Evolutionary conservation across 352 stramenopile genomes (phyloP), one percentile per base, ranked within the genome.

Genomic region (Phytophthora pini): DNA sequence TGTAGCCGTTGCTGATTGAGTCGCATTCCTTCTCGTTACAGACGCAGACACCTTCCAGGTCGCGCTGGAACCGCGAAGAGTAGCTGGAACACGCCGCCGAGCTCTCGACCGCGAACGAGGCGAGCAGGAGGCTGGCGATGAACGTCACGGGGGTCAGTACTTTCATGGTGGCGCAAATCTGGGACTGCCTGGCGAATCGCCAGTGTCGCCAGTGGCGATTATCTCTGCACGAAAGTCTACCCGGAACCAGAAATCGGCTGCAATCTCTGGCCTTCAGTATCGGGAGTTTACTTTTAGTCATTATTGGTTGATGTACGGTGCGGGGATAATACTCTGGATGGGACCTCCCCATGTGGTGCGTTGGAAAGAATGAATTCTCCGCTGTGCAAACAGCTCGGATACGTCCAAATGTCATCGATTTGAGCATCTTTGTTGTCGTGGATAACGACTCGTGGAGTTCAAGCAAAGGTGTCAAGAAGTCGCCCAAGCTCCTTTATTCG

Each of bases 1-100:
- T 52, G 61, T 85, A 84, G 27, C 27, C 9, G 22, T 39, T 53
- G 13, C 13, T 26, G 43, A 49, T 49, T 2, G 43, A 49, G n/a
- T 49, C 43, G 22, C 43, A 49, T 49, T 49, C 4, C 20, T 17
- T 49, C n/a, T 49, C 43, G 43, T 49, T 49, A 26, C 43, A 49
- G 13, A 49, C 43, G 15, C 40, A 46, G 7, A 46, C 40, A 46
- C 40, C 40, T 26, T 46, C 40, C 40, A 46, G 40, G 17, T 46
- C 40, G n/a, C 40, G 40, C n/a, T 46, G 40, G 17, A 27, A 46
- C 8, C 40, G 40, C n/a, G 40, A 46, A 15, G 40, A 46, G 3
- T 13, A 46, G 40, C 40, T 46, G 40, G 40, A 46, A 11, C 40
- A 46, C 5, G 40, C 40, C 2, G 20, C 40, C 17, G 40, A 46